A percentile compares a stretch with the other conserved stretches of the same genome.
phyloP scores from a whole-genome alignment of 371 early-diverging fungal genomes.

The Mortierella sp. region DNA sequence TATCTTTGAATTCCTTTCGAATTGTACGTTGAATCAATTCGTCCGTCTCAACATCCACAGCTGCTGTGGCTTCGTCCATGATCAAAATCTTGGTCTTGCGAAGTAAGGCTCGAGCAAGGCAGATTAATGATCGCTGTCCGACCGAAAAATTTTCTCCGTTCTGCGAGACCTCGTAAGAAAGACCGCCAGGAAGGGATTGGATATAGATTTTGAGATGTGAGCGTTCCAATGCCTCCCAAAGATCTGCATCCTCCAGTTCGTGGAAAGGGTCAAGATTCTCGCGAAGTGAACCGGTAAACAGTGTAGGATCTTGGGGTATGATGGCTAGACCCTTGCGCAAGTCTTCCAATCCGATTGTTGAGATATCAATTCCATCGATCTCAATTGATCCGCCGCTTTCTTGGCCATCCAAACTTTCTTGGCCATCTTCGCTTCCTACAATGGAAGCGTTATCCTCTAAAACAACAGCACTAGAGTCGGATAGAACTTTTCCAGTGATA shows the following conservation, averaged over 20 bases:
- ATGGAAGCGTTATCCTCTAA: too few relatives aligned
- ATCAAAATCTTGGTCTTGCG: slow-evolving; percentile 62
- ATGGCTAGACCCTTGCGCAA: slow-evolving; percentile 74
- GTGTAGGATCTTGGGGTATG: slow-evolving; percentile 78
- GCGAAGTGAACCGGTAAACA: slow-evolving; percentile 73
- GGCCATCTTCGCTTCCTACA: background rate
- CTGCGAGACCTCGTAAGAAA: slow-evolving; percentile 54
- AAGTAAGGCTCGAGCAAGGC: slow-evolving; percentile 70
- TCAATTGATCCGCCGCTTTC: slow-evolving; percentile 71
- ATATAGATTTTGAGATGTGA: slow-evolving; percentile 67
- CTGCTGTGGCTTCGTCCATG: slow-evolving; percentile 82
- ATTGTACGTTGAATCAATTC: slow-evolving; percentile 89
- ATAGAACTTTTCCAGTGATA: slow-evolving; percentile 6
- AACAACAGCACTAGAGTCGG: background rate
- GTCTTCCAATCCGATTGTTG: slow-evolving; percentile 68
- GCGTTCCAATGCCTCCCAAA: slow-evolving; percentile 67
- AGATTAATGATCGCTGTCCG: slow-evolving; percentile 74
- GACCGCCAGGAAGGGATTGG: slow-evolving; percentile 58
- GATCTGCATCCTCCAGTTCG: slow-evolving; percentile 58
- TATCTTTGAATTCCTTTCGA: slow-evolving; percentile 66
- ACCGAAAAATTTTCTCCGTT: slow-evolving; percentile 71
- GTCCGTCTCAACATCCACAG: slow-evolving; percentile 86
- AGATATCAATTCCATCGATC: slow-evolving; percentile 79
- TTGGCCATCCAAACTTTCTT: slow-evolving; percentile 54
- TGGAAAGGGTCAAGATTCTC: slow-evolving; percentile 71